These are phyloP conservation scores for Fusarium staphyleae DNA, from an alignment of 2,329 filamentous ascomycete species.

Conservation along the genomic window DNA sequence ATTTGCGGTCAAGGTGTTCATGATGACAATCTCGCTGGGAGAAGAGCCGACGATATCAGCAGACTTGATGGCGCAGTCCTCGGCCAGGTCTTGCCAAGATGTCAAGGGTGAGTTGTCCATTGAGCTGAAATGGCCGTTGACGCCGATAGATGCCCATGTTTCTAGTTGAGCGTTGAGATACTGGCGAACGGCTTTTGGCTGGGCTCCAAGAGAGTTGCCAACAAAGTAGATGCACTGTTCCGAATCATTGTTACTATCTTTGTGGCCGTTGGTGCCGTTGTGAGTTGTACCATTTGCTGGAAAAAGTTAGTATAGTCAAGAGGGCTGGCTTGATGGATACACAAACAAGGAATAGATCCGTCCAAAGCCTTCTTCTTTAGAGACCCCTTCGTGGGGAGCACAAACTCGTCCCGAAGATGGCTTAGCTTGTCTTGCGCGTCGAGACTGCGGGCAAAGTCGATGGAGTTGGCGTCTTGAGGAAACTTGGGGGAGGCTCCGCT, in stretches of 20 bases:
- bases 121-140: conserved; percentile 80
- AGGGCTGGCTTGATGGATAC: too few species aligned
- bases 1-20: conserved; percentile 87
- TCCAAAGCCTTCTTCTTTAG: conserved; percentile 68
- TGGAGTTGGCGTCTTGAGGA: conserved; percentile 54
- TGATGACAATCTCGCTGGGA: conserved; percentile 78
- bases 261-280: conserved; percentile 31
- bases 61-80: conserved; percentile 73
- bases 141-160: conserved; percentile 85
- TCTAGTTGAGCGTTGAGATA: conserved; percentile 77
- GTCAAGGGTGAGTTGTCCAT: conserved; percentile 72
- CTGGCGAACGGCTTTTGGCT: conserved; percentile 71
- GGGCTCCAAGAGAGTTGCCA: conserved; percentile 87
- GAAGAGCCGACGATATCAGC: conserved; percentile 77
- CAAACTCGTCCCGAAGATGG: conserved; percentile 72
- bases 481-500: conserved; percentile 54
- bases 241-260: conserved; percentile 45
- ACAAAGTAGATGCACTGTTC: conserved; percentile 75
- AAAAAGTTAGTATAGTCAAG: background rate
- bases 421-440: conserved; percentile 68
- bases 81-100: conserved; percentile 81
- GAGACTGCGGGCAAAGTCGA: conserved; percentile 58
- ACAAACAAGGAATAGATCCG: conserved; percentile 52
- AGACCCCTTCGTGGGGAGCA: conserved; percentile 77
- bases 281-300: conserved; percentile 14